These are phyloP conservation scores for Phytophthora pisi DNA, from an alignment of 352 stramenopile genomes.

Conservation along the genomic window DNA sequence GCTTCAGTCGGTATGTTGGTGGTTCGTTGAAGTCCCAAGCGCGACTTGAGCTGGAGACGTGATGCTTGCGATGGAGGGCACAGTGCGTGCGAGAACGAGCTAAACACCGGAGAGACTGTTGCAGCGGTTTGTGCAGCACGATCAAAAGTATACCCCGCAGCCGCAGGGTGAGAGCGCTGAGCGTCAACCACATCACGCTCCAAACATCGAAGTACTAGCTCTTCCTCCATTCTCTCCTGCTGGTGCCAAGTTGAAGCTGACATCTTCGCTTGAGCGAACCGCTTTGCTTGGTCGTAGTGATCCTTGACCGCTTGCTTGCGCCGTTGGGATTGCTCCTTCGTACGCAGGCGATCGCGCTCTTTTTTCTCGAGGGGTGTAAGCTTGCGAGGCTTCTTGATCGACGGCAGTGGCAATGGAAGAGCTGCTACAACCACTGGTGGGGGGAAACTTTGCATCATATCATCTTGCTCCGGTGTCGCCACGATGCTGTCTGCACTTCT, in stretches of 20 bases:
- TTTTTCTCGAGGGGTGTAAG: slow-evolving; percentile 62
- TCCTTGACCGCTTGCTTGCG: slow-evolving; percentile 45
- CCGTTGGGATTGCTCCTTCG: slow-evolving; percentile 55
- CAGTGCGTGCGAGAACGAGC: slow-evolving; percentile 51
- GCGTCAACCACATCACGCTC: slow-evolving; percentile 67
- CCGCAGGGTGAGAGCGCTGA: slow-evolving; percentile 52
- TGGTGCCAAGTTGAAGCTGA: slow-evolving; percentile 49
- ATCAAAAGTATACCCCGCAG: slow-evolving; percentile 63
- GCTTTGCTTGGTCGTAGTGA: slow-evolving; percentile 32
- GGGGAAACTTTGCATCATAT: slow-evolving; percentile 1
- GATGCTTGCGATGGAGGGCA: slow-evolving; percentile 45
- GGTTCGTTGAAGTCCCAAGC: slow-evolving; percentile 23
- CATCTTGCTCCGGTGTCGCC: slow-evolving; percentile 12
- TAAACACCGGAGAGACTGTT: slow-evolving; percentile 56
- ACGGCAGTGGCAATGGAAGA: slow-evolving; percentile 14
- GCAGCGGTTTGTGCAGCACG: slow-evolving; percentile 1
- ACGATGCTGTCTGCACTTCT: slow-evolving; percentile 27
- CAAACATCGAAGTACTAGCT: slow-evolving; percentile 64
- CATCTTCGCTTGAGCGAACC: slow-evolving; percentile 32
- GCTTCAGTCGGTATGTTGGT: slow-evolving; percentile 29
- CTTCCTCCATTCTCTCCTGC: slow-evolving; percentile 61
- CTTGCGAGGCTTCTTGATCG: slow-evolving; percentile 29
- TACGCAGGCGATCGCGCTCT: slow-evolving; percentile 49
- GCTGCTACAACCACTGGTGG: slow-evolving; percentile 16
- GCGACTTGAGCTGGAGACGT: slow-evolving; percentile 15